phyloP scores from a whole-genome alignment of 2,329 filamentous ascomycete species.

The Penicillium freii region DNA sequence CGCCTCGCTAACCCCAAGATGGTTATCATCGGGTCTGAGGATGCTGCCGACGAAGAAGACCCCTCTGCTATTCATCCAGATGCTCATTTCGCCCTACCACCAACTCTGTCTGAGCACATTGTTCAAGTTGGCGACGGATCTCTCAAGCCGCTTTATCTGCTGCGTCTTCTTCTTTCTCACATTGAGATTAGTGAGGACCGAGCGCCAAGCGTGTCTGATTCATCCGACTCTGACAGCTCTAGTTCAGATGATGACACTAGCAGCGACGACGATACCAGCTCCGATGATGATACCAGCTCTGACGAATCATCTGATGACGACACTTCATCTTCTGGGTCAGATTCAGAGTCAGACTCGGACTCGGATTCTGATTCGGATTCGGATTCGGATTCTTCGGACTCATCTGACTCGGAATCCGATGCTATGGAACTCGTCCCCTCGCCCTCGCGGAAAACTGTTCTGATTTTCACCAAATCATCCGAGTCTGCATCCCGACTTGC shows the following conservation, averaged over 20 bases:
- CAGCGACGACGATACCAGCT: constrained; percentile 35
- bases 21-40: constrained; percentile 66
- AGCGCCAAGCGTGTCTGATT: constrained; percentile 3
- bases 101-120: constrained; percentile 61
- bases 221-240: constrained; percentile 18
- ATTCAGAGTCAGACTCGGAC: constrained; percentile 22
- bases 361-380: constrained; percentile 22
- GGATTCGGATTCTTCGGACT: constrained; percentile 20
- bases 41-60: constrained; percentile 21
- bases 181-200: constrained; percentile 29
- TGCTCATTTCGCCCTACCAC: constrained; percentile 59
- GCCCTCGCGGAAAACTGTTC: constrained; percentile 47
- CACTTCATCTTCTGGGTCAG: constrained; percentile 28
- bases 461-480: constrained; percentile 90
- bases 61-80: constrained; percentile 23
- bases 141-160: constrained; percentile 79
- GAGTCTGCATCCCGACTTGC: constrained; percentile 84
- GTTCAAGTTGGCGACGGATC: constrained; percentile 67
- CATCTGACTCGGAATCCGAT: constrained; percentile 26
- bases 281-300: constrained; percentile 36
- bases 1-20: constrained; percentile 71
- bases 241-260: constrained; percentile 21
- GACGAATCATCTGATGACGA: constrained; percentile 35
- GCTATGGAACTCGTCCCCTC: constrained; percentile 24
- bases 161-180: constrained; percentile 64